A percentile compares a stretch with the other conserved stretches of the same genome.
Evolutionary conservation across 176 grass and related monocot species (phyloP).

Genomic region (Poa pratensis): DNA sequence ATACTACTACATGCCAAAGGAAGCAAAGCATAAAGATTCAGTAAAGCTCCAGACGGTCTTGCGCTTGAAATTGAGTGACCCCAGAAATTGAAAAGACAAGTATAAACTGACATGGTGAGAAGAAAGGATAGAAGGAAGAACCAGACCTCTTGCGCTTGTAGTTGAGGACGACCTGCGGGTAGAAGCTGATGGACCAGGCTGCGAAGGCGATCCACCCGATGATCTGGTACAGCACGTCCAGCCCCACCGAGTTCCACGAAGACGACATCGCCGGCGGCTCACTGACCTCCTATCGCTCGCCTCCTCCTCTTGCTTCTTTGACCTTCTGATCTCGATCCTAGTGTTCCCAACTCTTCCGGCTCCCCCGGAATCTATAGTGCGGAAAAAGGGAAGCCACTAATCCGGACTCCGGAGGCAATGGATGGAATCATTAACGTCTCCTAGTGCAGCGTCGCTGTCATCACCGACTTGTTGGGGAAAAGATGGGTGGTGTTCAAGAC

Average conservation of each 20-base stretch:
- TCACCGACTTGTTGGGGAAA: conserved; percentile 1
- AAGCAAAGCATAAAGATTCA: neutral
- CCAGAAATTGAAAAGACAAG: neutral
- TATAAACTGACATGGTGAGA: neutral
- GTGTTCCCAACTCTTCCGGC: neutral
- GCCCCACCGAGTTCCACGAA: conserved; percentile 77
- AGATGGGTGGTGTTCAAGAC: conserved; percentile 15
- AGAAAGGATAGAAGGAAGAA: neutral
- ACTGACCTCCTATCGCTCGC: no score
- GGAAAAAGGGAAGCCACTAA: neutral
- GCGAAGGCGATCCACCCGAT: conserved; percentile 96
- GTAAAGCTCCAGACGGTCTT: neutral
- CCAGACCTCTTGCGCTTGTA: conserved; percentile 79
- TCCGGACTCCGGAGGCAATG: neutral
- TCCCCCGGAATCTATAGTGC: conserved; percentile 33
- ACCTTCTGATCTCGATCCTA: neutral
- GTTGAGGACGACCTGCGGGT: conserved; percentile 94
- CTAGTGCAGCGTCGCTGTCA: conserved; percentile 1
- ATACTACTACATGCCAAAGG: neutral
- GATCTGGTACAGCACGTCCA: conserved; percentile 77
- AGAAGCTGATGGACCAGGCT: conserved; percentile 98
- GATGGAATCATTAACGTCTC: neutral
- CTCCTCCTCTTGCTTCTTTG: neutral
- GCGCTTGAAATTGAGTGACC: no score
- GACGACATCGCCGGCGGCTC: conserved; percentile 49